A percentile compares a stretch with the other conserved stretches of the same genome.
Evolutionary conservation across 306 rosid genomes (phyloP).

Genomic region (Amphicarpaea edgeworthii): DNA sequence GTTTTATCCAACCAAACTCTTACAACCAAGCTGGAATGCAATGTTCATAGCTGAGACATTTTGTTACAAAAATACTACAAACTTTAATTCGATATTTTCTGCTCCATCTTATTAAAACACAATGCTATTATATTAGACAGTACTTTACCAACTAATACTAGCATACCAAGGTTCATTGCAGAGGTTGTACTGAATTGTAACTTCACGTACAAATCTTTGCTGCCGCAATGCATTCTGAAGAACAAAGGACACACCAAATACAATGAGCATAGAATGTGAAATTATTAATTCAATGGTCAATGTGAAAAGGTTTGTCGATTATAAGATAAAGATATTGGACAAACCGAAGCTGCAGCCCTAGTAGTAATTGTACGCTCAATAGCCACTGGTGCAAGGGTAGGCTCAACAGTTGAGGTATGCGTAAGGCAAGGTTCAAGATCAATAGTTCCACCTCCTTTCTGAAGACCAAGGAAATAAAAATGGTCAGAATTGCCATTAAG

Average conservation of each 20-base stretch:
- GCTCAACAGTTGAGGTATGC: slow-evolving; percentile 91
- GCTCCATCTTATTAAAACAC: slow-evolving; percentile 18
- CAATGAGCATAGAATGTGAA: slow-evolving; percentile 38
- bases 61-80: background rate
- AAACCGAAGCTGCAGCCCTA: slow-evolving; percentile 97
- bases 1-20: background rate
- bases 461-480: slow-evolving; percentile 47
- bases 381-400: slow-evolving; percentile 94
- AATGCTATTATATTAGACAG: slow-evolving; percentile 13
- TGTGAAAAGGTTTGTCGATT: slow-evolving; percentile 19
- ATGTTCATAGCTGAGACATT: background rate
- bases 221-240: slow-evolving; percentile 89
- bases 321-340: slow-evolving; percentile 47
- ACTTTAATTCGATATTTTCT: slow-evolving; percentile 1
- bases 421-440: slow-evolving; percentile 97
- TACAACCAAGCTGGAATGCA: background rate
- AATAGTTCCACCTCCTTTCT: slow-evolving; percentile 95
- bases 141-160: slow-evolving; percentile 18
- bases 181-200: slow-evolving; percentile 98
- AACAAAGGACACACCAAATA: slow-evolving; percentile 43
- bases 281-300: slow-evolving; percentile 2
- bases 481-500: slow-evolving; percentile 28
- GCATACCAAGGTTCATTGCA: slow-evolving; percentile 97
- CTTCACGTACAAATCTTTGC: slow-evolving; percentile 89
- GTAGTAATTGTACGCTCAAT: slow-evolving; percentile 96